These are phyloP conservation scores for Aspergillus bertholletiae DNA, from an alignment of 495 filamentous ascomycete genomes.

Conservation along the genomic window DNA sequence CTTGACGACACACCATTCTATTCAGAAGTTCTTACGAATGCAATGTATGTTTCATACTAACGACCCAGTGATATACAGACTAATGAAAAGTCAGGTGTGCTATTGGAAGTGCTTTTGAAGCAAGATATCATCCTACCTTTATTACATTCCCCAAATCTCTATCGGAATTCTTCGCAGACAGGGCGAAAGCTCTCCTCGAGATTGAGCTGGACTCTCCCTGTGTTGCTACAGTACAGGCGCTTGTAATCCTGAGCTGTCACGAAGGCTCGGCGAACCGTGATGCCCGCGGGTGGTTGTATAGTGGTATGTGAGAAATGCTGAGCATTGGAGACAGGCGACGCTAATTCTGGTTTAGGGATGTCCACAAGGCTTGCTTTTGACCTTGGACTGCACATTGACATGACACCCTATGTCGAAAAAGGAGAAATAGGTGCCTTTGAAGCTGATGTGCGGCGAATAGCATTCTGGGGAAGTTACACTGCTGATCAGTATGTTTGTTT, in stretches of 20 bases:
- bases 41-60: conserved; percentile 34
- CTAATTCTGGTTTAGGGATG: conserved; percentile 35
- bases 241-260: conserved; percentile 46
- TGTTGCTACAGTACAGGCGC: conserved; percentile 48
- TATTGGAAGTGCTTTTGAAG: conserved; percentile 45
- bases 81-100: conserved; percentile 34
- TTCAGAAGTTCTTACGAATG: conserved; percentile 47
- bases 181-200: conserved; percentile 47
- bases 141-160: conserved; percentile 46
- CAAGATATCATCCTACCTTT: conserved; percentile 43
- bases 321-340: not conserved
- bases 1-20: conserved; percentile 45
- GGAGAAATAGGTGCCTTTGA: conserved; percentile 41
- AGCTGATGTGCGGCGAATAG: conserved; percentile 40
- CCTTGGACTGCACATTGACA: conserved; percentile 47
- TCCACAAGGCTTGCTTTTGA: conserved; percentile 50
- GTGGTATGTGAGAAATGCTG: conserved; percentile 24
- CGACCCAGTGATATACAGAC: not conserved
- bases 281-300: conserved; percentile 50
- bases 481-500: conserved; percentile 42
- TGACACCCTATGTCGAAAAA: conserved; percentile 41
- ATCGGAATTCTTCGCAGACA: conserved; percentile 46
- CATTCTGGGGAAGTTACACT: conserved; percentile 51
- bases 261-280: conserved; percentile 46
- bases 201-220: conserved; percentile 48